Base-by-base conservation (phyloP, 805 yeast genomes). In the Ogataea pilisensis region DNA sequence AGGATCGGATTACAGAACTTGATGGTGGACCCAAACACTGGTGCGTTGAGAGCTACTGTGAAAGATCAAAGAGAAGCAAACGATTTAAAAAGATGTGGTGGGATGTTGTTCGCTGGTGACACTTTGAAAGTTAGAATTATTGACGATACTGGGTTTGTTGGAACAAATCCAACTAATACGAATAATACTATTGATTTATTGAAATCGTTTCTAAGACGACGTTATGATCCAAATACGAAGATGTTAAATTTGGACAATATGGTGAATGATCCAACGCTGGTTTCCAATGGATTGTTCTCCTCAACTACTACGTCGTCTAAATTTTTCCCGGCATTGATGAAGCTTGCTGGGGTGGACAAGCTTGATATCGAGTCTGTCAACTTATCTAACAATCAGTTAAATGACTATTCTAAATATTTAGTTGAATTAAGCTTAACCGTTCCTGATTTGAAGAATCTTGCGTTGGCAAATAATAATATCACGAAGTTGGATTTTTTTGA, bases 271-370 rank as follows among this genome's bases (percentile, higher is more conserved):
- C 82, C 75, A 24, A 68, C 64, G 9, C 67, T 91, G 31, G 65
- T 61, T 11, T 64, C 72, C 16, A 73, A 72, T 45, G 95, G 95
- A 0, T 68, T 87, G 38, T 80, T 89, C 46, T 41, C 61, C 3
- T 51, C 49, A 19, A 37, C 57, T 2, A 45, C 43, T 12, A 73
- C 76, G 13, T 65, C 80, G 4, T 73, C 90, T 12, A 93, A 91
- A 61, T 82, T 89, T 74, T 88, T 91, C 60, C 84, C 88, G 9
- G 98, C 98, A 1, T 65, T 93, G 49, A 78, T 91, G 84, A 85
- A 83, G 57, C 63, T 91, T 8, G 95, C 95, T 1, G 64, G 68
- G 3, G 76, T 76, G 39, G 63, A 63, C 25, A 51, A 52, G 3
- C 26, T 59, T n/a, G 78, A 76, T 21, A 82, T 89, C 4, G 82